These are phyloP conservation scores for Pleurotus platypus DNA, from an alignment of 768 basidiomycete genomes.

Conservation along the genomic window DNA sequence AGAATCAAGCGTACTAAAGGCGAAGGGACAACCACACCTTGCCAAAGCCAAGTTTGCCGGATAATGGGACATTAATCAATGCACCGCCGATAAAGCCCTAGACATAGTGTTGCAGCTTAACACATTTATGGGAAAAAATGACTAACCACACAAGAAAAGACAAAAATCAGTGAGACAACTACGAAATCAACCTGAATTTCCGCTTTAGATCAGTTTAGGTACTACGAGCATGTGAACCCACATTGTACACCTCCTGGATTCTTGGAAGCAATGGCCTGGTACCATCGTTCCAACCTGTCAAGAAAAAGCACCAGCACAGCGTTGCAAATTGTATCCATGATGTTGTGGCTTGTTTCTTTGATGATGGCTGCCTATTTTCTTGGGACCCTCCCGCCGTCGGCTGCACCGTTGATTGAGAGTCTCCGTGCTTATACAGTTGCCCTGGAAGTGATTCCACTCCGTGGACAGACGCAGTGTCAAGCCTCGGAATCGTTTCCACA, in stretches of 20 bases:
- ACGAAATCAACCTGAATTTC: conserved; percentile 29
- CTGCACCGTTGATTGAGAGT: background rate
- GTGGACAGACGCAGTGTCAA: background rate
- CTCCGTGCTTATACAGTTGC: background rate
- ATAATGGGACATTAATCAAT: conserved; percentile 25
- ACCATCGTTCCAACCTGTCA: conserved; percentile 36
- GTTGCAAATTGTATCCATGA: conserved; percentile 26
- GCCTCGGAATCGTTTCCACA: background rate
- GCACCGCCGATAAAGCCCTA: conserved; percentile 29
- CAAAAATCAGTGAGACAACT: conserved; percentile 39
- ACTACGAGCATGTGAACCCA: conserved; percentile 9
- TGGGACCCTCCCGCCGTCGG: background rate
- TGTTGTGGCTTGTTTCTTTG: background rate
- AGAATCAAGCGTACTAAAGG: background rate
- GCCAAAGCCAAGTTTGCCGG: conserved; percentile 32
- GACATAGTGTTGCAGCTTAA: background rate
- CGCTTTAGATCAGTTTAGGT: background rate
- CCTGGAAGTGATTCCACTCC: background rate
- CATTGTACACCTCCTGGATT: conserved; percentile 32
- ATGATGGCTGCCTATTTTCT: background rate
- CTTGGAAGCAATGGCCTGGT: conserved; percentile 34
- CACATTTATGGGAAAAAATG: background rate
- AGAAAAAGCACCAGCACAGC: conserved; percentile 30
- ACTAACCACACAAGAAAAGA: conserved; percentile 31
- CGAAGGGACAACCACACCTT: conserved; percentile 26